These are phyloP conservation scores for Eutrema heterophyllum DNA, from an alignment of 345 rosid species.

Conservation along the genomic window DNA sequence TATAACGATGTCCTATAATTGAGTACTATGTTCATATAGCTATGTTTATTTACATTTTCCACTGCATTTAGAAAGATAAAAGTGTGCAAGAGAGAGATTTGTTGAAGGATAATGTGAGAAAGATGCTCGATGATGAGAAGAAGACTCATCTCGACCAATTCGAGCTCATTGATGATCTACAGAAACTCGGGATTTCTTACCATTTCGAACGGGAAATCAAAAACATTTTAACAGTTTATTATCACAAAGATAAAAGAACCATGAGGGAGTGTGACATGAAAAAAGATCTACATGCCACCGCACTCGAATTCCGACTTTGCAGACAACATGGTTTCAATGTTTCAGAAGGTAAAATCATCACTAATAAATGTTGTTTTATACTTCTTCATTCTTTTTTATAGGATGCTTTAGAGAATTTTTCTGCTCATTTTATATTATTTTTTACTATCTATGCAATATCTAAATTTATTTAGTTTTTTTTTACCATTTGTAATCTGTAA, in stretches of 20 bases:
- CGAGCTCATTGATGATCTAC: conserved; percentile 22
- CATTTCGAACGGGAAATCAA: conserved; percentile 42
- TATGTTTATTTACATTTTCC: neutral
- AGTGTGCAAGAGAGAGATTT: conserved; percentile 2
- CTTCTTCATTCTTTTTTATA: neutral
- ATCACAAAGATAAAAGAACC: neutral
- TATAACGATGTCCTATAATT: neutral
- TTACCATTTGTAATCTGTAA: neutral
- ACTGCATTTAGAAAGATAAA: conserved; percentile 2
- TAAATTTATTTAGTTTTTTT: too few relatives aligned
- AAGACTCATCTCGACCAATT: neutral
- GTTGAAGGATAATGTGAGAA: conserved; percentile 15
- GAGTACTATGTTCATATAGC: neutral
- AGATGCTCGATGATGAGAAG: conserved; percentile 8
- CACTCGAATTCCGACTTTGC: conserved; percentile 35
- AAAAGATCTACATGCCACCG: conserved; percentile 15
- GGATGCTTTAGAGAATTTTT: neutral
- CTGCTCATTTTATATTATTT: too few relatives aligned
- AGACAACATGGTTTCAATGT: conserved; percentile 33
- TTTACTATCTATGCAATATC: too few relatives aligned
- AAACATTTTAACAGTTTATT: conserved; percentile 13
- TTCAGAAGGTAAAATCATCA: conserved; percentile 22
- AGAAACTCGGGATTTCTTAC: conserved; percentile 37
- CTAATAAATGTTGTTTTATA: neutral
- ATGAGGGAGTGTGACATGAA: neutral